Conservation (phyloP, 805 yeast genomes). For the Kuraishia ogatae region DNA sequence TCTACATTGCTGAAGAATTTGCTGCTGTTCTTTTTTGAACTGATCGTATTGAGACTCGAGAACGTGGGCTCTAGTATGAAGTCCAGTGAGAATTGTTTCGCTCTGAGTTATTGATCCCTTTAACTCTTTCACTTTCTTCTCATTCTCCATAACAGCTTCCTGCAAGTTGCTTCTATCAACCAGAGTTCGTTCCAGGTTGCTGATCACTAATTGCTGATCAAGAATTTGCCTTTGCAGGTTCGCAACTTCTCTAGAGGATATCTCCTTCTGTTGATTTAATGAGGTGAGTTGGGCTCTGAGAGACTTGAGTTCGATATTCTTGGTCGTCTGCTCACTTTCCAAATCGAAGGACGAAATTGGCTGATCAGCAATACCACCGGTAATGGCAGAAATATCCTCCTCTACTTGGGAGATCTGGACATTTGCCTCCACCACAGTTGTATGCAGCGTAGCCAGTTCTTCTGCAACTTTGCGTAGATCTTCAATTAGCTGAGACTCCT, state of each 20-base stretch:
- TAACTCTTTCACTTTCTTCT: constrained; percentile 17
- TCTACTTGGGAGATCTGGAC: constrained; percentile 19
- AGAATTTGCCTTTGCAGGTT: constrained; percentile 41
- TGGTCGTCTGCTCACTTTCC: constrained; percentile 31
- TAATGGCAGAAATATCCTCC: constrained; percentile 15
- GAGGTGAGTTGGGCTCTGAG: constrained; percentile 25
- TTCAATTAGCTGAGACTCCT: background rate
- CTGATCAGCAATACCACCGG: constrained; percentile 21
- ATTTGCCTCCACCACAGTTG: constrained; percentile 23
- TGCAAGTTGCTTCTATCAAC: constrained; percentile 35
- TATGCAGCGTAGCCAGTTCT: constrained; percentile 25
- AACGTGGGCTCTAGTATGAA: constrained; percentile 9
- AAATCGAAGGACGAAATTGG: constrained; percentile 32
- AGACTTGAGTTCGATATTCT: constrained; percentile 28
- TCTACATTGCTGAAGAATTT: background rate
- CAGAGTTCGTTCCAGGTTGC: constrained; percentile 42
- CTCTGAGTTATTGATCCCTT: constrained; percentile 8
- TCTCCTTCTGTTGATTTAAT: constrained; percentile 34
- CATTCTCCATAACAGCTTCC: constrained; percentile 27
- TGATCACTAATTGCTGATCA: constrained; percentile 43
- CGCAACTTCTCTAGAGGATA: constrained; percentile 31
- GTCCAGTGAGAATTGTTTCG: constrained; percentile 7
- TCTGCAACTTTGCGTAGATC: constrained; percentile 15
- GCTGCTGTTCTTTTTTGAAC: constrained; percentile 9
- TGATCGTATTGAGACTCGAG: constrained; percentile 13